Base-by-base conservation (phyloP, 441 rosid genomes). In the Melastoma candidum region DNA sequence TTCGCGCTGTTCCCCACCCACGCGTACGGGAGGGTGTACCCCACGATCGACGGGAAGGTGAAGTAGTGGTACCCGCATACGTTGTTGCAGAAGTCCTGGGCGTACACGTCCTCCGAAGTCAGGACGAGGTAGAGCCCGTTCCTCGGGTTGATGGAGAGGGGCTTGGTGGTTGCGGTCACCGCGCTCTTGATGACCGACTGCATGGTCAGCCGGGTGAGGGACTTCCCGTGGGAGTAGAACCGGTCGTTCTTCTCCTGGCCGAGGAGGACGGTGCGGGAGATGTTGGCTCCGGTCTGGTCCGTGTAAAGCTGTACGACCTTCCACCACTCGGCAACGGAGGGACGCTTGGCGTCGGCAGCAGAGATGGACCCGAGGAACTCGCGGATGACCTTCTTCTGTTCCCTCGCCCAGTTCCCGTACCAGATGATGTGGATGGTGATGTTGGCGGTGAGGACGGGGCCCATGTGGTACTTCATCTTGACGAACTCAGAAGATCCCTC, bases 401-500 rank as follows among this genome's bases (percentile, higher is more conserved):
- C 54, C 50, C 63, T 77, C 44, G 67, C 58, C 98, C 98, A 92
- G 61, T 51, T 59, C 50, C 98, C 98, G 78, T 92, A 92, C 98
- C 98, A 92, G 66, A 92, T 92, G 22, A 78, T 57, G 73, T 92
- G 86, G 63, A 92, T 76, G 64, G 92, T 85, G 64, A 92, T 85
- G 80, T 82, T 77, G 70, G 74, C 72, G 46, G 97, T 77, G 58
- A 92, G 80, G 57, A 92, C 95, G 0, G 98, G 98, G 0, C 98
- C 98, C 97, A 85, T 85, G 59, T 92, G 98, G 83, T 92, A 92
- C 50, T 83, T 84, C 64, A 92, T 59, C 61, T 73, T 82, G 22
- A 92, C 84, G 65, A 92, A 80, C 58, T 88, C 94, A 11, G 98
- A 92, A 36, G 98, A 92, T 68, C 98, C 98, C 77, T 92, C 98